Percentiles rank a stretch among this genome's conserved stretches.
Conservation (phyloP, 495 filamentous ascomycete species). For the Penicillium argentinense region DNA sequence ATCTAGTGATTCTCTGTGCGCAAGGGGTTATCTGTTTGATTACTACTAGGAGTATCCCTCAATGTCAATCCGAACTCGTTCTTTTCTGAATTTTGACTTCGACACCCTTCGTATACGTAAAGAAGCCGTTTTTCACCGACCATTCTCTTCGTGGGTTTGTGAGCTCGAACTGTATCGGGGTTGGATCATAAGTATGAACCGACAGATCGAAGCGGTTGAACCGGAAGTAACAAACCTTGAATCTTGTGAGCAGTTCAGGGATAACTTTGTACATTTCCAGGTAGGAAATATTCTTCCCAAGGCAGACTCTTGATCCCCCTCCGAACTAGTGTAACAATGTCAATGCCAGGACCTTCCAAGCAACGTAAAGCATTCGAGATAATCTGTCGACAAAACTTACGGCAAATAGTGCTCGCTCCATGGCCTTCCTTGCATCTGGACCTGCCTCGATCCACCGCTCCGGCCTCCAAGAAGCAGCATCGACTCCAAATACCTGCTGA, state of each 20-base stretch:
- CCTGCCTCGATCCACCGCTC: constrained; percentile 20
- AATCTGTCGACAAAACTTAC: constrained; percentile 11
- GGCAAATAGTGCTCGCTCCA: constrained; percentile 19
- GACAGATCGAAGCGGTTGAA: not conserved
- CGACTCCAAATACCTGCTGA: constrained; percentile 18
- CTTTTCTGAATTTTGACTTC: not conserved
- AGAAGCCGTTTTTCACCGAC: constrained; percentile 2
- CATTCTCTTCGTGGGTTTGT: not conserved
- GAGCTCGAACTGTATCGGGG: not conserved
- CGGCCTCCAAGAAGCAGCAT: constrained; percentile 21
- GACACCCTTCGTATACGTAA: constrained; percentile 2
- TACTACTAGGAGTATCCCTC: too few relatives aligned
- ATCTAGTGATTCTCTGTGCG: not conserved
- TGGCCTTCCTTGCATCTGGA: constrained; percentile 5
- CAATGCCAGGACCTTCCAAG: not conserved
- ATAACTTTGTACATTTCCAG: constrained; percentile 34
- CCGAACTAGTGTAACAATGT: constrained; percentile 27
- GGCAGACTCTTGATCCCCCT: constrained; percentile 25
- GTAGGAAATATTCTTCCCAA: constrained; percentile 29
- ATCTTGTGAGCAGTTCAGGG: constrained; percentile 17
- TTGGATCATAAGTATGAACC: not conserved
- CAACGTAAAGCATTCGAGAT: not conserved
- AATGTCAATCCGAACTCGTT: too few relatives aligned
- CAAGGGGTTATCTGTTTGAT: too few relatives aligned
- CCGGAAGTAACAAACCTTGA: constrained; percentile 12